Evolutionary conservation across 2,329 filamentous ascomycete genomes (phyloP).

Genomic region (Xylariales sp.): DNA sequence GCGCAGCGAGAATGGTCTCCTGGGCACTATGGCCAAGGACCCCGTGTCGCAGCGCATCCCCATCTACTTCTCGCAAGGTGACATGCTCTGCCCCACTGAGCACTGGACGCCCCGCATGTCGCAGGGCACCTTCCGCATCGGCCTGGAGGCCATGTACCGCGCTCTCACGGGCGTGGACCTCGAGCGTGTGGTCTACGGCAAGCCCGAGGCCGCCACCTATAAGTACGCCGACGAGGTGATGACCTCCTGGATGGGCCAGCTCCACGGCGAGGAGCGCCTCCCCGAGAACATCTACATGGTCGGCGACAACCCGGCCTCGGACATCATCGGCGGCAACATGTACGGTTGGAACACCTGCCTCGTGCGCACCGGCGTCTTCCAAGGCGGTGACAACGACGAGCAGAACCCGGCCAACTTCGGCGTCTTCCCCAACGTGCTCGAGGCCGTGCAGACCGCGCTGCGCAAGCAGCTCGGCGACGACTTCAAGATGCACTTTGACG

Average conservation of each 20-base stretch:
- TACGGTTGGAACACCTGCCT: conserved; percentile 80
- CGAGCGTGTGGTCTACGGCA: conserved; percentile 73
- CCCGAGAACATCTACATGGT: conserved; percentile 73
- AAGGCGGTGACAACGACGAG: conserved; percentile 71
- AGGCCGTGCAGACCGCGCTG: conserved; percentile 64
- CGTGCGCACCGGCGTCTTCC: conserved; percentile 74
- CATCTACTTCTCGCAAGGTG: conserved; percentile 58
- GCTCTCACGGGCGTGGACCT: conserved; percentile 65
- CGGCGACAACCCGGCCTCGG: conserved; percentile 69
- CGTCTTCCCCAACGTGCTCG: conserved; percentile 69
- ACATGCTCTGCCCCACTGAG: conserved; percentile 55
- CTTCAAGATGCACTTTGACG: conserved; percentile 70
- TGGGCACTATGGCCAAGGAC: conserved; percentile 62
- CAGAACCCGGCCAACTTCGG: conserved; percentile 75
- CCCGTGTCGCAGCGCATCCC: conserved; percentile 63
- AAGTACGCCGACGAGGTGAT: conserved; percentile 74
- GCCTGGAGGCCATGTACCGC: conserved; percentile 70
- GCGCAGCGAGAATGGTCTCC: conserved; percentile 61
- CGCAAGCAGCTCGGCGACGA: conserved; percentile 68
- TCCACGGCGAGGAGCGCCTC: conserved; percentile 67
- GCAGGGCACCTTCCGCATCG: conserved; percentile 71
- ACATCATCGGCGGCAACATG: conserved; percentile 74
- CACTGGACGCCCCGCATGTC: conserved; percentile 66
- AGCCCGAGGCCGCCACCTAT: conserved; percentile 72
- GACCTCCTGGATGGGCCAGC: conserved; percentile 68